phyloP scores from a whole-genome alignment of 495 filamentous ascomycete genomes.

The Hypoxylon crocopeplum region DNA sequence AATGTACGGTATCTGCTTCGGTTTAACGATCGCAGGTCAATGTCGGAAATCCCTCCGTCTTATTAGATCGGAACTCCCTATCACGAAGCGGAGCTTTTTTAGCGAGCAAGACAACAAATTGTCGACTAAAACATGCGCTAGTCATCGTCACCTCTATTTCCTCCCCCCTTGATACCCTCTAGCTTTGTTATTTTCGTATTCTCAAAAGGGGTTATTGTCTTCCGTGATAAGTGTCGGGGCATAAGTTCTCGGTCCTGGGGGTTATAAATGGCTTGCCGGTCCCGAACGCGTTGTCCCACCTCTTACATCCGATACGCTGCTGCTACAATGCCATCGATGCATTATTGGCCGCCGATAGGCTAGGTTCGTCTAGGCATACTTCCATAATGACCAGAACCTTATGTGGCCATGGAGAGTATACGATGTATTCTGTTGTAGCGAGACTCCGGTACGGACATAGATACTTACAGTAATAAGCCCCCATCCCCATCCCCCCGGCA shows the following conservation, averaged over 20 bases:
- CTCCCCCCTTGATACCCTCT: no score
- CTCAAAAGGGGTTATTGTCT: background rate
- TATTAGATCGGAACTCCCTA: no score
- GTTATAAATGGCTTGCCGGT: slow-evolving; percentile 8
- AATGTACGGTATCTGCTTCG: no score
- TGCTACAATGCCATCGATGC: slow-evolving; percentile 9
- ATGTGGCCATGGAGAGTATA: slow-evolving; percentile 10
- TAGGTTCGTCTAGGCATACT: slow-evolving; percentile 21
- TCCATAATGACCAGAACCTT: slow-evolving; percentile 8
- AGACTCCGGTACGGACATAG: slow-evolving; percentile 18
- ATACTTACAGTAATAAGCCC: slow-evolving; percentile 9
- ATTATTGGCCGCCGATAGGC: slow-evolving; percentile 13
- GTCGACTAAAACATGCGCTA: no score
- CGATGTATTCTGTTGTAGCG: slow-evolving; percentile 29
- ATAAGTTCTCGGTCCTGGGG: background rate
- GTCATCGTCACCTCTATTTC: no score
- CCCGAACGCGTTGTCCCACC: slow-evolving; percentile 27
- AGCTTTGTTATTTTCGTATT: background rate
- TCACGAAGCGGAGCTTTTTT: no score
- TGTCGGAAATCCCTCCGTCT: no score
- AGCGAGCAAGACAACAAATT: no score
- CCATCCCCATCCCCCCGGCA: slow-evolving; percentile 30
- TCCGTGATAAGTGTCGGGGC: background rate
- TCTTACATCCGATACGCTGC: slow-evolving; percentile 17
- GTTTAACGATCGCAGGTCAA: no score